Conservation (phyloP, 2,329 filamentous ascomycete species). For the Pseudonectria buxi region DNA sequence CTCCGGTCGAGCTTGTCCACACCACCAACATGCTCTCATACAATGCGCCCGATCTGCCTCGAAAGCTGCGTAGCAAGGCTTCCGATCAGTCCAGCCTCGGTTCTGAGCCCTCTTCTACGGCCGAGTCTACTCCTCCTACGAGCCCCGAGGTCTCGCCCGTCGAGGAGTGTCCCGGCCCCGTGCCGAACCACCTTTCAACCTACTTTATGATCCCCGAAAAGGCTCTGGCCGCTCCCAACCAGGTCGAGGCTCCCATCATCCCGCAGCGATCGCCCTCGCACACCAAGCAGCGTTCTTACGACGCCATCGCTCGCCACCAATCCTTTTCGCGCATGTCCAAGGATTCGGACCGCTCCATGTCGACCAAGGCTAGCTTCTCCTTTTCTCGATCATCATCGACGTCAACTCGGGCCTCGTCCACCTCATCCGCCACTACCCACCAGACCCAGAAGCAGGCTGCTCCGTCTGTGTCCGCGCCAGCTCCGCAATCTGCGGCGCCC, state of each 20-base stretch:
- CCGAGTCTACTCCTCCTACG: constrained; percentile 55
- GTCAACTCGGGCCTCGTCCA: constrained; percentile 45
- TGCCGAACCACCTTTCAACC: constrained; percentile 60
- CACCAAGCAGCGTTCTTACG: constrained; percentile 75
- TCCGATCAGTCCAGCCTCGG: constrained; percentile 61
- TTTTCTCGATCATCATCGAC: constrained; percentile 53
- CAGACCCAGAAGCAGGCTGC: constrained; percentile 22
- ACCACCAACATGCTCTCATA: constrained; percentile 96
- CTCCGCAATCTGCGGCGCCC: constrained; percentile 26
- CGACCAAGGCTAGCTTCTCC: constrained; percentile 49
- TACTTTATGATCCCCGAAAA: constrained; percentile 54
- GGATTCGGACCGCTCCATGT: constrained; percentile 45
- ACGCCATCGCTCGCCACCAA: constrained; percentile 61
- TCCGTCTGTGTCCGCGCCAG: constrained; percentile 21
- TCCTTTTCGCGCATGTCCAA: constrained; percentile 56
- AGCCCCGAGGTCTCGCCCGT: constrained; percentile 59
- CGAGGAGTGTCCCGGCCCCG: constrained; percentile 48
- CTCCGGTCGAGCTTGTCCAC: constrained; percentile 77
- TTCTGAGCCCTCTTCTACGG: constrained; percentile 57
- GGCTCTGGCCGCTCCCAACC: constrained; percentile 26
- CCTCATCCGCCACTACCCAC: constrained; percentile 32
- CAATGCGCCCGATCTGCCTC: constrained; percentile 77
- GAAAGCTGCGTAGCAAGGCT: constrained; percentile 41
- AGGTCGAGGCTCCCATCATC: constrained; percentile 46
- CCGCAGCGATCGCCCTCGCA: constrained; percentile 78